phyloP scores from a whole-genome alignment of 2,329 filamentous ascomycete genomes.

The Ceratocystiopsis sp. region DNA sequence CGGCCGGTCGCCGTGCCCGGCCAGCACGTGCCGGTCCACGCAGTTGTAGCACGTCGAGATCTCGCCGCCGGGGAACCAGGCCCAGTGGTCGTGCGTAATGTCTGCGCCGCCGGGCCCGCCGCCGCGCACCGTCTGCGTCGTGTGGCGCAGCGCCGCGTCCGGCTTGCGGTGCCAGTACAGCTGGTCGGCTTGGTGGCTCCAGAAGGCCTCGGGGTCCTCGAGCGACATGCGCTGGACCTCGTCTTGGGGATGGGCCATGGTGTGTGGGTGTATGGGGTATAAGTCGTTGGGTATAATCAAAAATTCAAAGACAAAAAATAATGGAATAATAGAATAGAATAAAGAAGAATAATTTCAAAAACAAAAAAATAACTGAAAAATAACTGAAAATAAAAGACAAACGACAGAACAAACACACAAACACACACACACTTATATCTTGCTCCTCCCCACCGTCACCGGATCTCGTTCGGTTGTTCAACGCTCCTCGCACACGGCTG shows the following conservation, averaged over 20 bases:
- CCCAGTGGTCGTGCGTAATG: slow-evolving; percentile 58
- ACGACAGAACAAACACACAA: too few species aligned
- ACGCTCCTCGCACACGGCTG: slow-evolving; percentile 1
- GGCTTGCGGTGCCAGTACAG: slow-evolving; percentile 72
- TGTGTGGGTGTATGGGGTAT: slow-evolving; percentile 1
- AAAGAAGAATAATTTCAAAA: background rate
- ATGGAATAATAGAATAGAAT: background rate
- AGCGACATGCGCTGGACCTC: slow-evolving; percentile 41
- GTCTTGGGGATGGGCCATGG: slow-evolving; percentile 29
- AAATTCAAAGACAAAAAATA: background rate
- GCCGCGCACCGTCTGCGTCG: slow-evolving; percentile 39
- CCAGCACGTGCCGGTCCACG: slow-evolving; percentile 71
- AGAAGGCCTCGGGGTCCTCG: slow-evolving; percentile 54
- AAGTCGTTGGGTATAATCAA: too few species aligned
- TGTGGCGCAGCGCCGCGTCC: slow-evolving; percentile 38
- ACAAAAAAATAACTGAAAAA: too few species aligned
- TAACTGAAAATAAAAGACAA: too few species aligned
- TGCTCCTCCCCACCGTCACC: background rate
- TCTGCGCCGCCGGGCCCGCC: slow-evolving; percentile 24
- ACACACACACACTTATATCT: too few species aligned
- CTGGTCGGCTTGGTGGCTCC: slow-evolving; percentile 55
- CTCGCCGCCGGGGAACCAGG: slow-evolving; percentile 79
- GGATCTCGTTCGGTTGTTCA: slow-evolving; percentile 2
- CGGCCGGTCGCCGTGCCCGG: slow-evolving; percentile 53
- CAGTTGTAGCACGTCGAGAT: slow-evolving; percentile 89